phyloP scores from a whole-genome alignment of 768 basidiomycete species.

The Boletus rufocinnamomeus region DNA sequence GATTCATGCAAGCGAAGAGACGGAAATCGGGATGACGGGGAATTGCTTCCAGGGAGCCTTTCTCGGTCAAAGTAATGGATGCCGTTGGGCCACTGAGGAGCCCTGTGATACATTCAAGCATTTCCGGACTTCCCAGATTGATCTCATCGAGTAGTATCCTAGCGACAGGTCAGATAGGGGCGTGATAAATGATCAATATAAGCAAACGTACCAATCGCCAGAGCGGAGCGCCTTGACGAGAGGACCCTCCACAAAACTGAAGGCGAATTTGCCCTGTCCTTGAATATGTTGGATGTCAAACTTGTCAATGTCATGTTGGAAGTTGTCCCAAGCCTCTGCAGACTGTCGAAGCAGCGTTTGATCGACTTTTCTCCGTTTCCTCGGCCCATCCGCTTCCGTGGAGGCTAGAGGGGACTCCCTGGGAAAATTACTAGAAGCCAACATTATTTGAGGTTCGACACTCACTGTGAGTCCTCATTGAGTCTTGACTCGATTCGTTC shows the following conservation, averaged over 20 bases:
- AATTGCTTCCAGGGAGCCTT: slow-evolving; percentile 87
- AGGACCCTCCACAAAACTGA: slow-evolving; percentile 94
- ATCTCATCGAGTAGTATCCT: slow-evolving; percentile 97
- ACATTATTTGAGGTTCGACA: not conserved
- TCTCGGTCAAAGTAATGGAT: slow-evolving; percentile 91
- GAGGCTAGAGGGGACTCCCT: slow-evolving; percentile 30
- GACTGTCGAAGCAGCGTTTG: slow-evolving; percentile 43
- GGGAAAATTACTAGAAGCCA: not conserved
- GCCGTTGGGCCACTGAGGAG: slow-evolving; percentile 82
- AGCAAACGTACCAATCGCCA: slow-evolving; percentile 80
- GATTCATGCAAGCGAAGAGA: slow-evolving; percentile 99
- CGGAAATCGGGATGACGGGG: slow-evolving; percentile 95
- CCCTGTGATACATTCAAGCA: slow-evolving; percentile 88
- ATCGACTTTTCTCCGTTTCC: slow-evolving; percentile 72
- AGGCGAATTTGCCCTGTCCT: slow-evolving; percentile 87
- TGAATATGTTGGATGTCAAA: slow-evolving; percentile 91
- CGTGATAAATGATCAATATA: not conserved
- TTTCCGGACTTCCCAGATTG: slow-evolving; percentile 92
- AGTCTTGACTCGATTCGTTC: slow-evolving; percentile 53
- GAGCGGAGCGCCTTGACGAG: slow-evolving; percentile 85
- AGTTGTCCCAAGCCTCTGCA: slow-evolving; percentile 61
- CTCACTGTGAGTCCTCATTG: slow-evolving; percentile 32
- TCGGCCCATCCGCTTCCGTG: slow-evolving; percentile 48
- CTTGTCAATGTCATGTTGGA: slow-evolving; percentile 66
- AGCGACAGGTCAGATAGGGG: slow-evolving; percentile 3